These are phyloP conservation scores for Spergularia bocconei DNA, from an alignment of 148 eudicot species.

Conservation along the genomic window DNA sequence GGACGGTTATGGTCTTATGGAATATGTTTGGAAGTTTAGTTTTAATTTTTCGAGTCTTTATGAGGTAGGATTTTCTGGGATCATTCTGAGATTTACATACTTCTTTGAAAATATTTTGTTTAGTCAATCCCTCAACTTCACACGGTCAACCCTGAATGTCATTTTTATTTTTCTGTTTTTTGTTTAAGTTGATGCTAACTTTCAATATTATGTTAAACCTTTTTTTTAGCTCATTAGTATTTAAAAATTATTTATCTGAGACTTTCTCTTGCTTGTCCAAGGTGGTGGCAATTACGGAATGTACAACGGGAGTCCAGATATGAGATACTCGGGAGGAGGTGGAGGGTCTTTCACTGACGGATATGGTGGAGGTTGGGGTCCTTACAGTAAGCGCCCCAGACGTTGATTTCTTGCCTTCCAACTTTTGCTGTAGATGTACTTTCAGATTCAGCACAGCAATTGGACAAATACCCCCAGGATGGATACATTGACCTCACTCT, in stretches of 20 bases:
- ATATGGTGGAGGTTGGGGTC: constrained; percentile 52
- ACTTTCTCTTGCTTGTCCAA: constrained; percentile 15
- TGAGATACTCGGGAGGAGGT: constrained; percentile 42
- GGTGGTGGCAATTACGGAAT: constrained; percentile 58
- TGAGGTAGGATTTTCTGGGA: no score
- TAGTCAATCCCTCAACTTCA: no score
- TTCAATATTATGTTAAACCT: neutral
- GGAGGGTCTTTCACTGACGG: constrained; percentile 38
- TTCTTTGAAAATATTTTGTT: no score
- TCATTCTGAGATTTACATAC: no score
- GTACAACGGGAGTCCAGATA: constrained; percentile 52
- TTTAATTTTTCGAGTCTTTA: no score
- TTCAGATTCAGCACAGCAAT: neutral
- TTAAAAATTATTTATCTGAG: neutral
- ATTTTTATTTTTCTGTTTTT: no score
- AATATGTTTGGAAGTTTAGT: no score
- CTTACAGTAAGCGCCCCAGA: constrained; percentile 48
- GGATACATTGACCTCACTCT: neutral
- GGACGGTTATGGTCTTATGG: no score
- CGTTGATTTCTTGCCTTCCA: constrained; percentile 18
- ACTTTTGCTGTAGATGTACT: neutral
- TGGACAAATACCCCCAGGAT: neutral
- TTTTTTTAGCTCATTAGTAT: neutral
- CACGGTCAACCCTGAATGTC: no score
- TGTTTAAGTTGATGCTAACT: no score